Conservation (phyloP, 352 stramenopile genomes). For the Pythium rhizo-oryzae region DNA sequence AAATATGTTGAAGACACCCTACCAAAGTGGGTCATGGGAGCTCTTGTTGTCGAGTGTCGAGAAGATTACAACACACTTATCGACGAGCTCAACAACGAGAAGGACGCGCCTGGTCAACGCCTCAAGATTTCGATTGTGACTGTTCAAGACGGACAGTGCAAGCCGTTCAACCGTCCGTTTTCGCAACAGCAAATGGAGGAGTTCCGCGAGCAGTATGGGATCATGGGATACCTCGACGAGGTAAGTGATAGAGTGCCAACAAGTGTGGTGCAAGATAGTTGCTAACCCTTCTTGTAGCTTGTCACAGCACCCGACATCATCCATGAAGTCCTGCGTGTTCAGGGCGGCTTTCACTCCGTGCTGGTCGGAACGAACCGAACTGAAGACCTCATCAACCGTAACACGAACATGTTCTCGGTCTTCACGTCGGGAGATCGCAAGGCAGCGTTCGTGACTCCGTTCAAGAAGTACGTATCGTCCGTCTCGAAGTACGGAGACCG, state of each 20-base stretch:
- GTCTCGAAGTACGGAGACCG: conserved; percentile 86
- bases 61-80: conserved; percentile 86
- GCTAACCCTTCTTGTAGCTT: conserved; percentile 54
- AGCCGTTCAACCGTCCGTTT: conserved; percentile 59
- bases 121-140: conserved; percentile 74
- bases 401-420: conserved; percentile 60
- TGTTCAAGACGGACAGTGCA: conserved; percentile 63
- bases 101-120: conserved; percentile 28
- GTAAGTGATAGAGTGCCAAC: conserved; percentile 26
- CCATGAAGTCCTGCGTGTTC: conserved; percentile 68
- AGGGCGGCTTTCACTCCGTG: conserved; percentile 80
- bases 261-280: too few species aligned
- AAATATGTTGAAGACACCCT: conserved; percentile 88
- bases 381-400: conserved; percentile 77
- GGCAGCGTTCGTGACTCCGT: conserved; percentile 78
- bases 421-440: conserved; percentile 61
- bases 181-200: conserved; percentile 52
- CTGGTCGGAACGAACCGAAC: conserved; percentile 74
- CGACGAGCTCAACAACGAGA: conserved; percentile 55
- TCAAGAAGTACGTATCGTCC: conserved; percentile 88
- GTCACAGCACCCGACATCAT: conserved; percentile 84
- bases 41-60: conserved; percentile 77
- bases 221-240: conserved; percentile 81
- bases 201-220: conserved; percentile 58
- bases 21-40: conserved; percentile 76